phyloP scores from a whole-genome alignment of 495 filamentous ascomycete genomes.

The Aspergillus coremiiformis region DNA sequence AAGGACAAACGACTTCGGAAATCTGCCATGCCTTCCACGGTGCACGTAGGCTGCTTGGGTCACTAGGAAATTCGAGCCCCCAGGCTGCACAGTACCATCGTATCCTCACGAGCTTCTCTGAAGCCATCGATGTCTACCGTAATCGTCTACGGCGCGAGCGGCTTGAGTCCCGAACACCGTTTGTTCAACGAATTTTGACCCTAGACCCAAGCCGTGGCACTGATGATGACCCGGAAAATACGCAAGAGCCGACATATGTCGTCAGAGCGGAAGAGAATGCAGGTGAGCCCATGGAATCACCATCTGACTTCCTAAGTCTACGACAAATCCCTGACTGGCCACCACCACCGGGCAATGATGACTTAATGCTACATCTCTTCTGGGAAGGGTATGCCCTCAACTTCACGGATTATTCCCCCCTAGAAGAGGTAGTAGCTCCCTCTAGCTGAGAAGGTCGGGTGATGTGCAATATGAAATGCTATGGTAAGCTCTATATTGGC shows the following conservation, averaged over 20 bases:
- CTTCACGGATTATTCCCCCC: background rate
- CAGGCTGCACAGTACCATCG: conserved; percentile 37
- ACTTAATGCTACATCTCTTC: background rate
- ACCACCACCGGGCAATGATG: background rate
- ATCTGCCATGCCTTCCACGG: conserved; percentile 28
- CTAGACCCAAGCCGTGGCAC: background rate
- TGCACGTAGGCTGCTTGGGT: conserved; percentile 25
- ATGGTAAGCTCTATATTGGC: no score
- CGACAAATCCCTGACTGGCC: background rate
- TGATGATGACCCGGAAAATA: background rate
- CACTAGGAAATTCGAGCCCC: conserved; percentile 29
- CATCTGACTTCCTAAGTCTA: background rate
- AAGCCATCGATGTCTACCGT: conserved; percentile 28
- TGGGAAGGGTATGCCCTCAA: background rate
- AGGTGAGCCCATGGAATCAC: background rate
- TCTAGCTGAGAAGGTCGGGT: background rate
- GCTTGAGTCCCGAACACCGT: background rate
- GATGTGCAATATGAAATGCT: background rate
- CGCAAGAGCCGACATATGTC: background rate
- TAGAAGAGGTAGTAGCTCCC: background rate
- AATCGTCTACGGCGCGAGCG: conserved; percentile 19
- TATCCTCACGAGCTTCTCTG: conserved; percentile 27
- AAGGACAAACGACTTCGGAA: conserved; percentile 25
- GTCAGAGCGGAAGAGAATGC: background rate
- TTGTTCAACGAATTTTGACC: background rate